phyloP scores from a whole-genome alignment of 73 alveolate genomes.

The Paramecium bursaria region DNA sequence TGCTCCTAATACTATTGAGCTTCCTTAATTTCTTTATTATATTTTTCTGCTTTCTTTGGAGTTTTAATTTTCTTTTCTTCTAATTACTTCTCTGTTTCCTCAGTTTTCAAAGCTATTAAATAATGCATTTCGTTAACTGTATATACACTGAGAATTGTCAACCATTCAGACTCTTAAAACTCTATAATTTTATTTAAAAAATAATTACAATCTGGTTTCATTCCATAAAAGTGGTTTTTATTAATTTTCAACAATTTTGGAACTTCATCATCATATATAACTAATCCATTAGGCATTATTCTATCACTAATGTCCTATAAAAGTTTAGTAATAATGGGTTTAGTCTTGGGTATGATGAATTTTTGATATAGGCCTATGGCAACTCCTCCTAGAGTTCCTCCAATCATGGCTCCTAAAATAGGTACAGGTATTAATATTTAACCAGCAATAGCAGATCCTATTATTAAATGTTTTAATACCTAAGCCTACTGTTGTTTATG shows the following conservation, averaged over 20 bases:
- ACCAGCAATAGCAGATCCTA: constrained; percentile 59
- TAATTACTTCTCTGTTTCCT: constrained; percentile 1
- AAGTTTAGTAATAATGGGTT: constrained; percentile 14
- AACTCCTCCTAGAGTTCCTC: constrained; percentile 58
- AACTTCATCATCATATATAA: constrained; percentile 34
- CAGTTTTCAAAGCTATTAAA: background rate
- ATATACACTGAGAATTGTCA: constrained; percentile 31
- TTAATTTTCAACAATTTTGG: constrained; percentile 18
- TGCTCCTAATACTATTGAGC: background rate
- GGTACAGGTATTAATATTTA: constrained; percentile 48
- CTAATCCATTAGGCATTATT: constrained; percentile 27
- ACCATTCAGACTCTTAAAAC: constrained; percentile 8
- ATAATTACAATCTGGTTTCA: constrained; percentile 45
- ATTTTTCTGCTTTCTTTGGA: constrained; percentile 17
- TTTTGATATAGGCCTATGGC: constrained; percentile 47
- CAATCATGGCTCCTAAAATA: constrained; percentile 43
- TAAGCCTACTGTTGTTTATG: constrained; percentile 21
- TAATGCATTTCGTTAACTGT: constrained; percentile 44
- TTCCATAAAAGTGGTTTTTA: constrained; percentile 13
- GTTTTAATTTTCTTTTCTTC: background rate
- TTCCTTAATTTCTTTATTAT: constrained; percentile 1
- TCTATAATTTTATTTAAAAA: too few species aligned
- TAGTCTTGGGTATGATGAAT: constrained; percentile 28
- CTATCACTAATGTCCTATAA: background rate
- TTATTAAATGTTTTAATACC: too few species aligned